These are phyloP conservation scores for Linaria vulgaris DNA, from an alignment of 257 asterid species.

Conservation along the genomic window DNA sequence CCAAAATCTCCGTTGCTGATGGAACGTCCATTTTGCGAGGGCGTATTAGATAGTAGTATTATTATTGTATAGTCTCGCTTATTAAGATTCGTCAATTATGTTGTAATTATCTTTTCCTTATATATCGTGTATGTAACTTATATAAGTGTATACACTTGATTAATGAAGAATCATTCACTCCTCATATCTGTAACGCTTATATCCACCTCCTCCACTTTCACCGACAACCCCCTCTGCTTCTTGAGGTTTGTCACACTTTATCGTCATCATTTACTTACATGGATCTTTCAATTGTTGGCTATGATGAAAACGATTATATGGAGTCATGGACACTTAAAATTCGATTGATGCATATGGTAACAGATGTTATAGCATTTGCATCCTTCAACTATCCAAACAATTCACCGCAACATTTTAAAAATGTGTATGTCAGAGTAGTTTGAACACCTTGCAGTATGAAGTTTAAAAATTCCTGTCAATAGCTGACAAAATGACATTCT, in stretches of 20 bases:
- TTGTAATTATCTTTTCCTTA: too few species aligned
- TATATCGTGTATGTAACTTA: too few species aligned
- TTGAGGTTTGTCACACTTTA: constrained; percentile 36
- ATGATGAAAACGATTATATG: neutral
- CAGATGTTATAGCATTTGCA: neutral
- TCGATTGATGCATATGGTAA: neutral
- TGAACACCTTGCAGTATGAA: neutral
- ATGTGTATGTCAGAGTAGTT: neutral
- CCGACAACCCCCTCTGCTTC: constrained; percentile 53
- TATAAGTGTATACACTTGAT: too few species aligned
- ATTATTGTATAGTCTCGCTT: too few species aligned
- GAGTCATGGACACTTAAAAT: neutral
- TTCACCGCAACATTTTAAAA: neutral
- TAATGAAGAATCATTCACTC: too few species aligned
- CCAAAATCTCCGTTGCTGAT: too few species aligned
- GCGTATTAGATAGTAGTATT: too few species aligned
- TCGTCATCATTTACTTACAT: neutral
- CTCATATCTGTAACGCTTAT: too few species aligned
- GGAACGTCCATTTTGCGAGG: too few species aligned
- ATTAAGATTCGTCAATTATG: too few species aligned
- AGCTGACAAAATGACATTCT: neutral
- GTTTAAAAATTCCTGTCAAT: neutral
- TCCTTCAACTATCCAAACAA: neutral
- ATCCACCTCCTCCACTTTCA: constrained; percentile 72
- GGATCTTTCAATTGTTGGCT: neutral